Conservation (phyloP, 2,329 filamentous ascomycete species). For the Aspergillus novoparasiticus region DNA sequence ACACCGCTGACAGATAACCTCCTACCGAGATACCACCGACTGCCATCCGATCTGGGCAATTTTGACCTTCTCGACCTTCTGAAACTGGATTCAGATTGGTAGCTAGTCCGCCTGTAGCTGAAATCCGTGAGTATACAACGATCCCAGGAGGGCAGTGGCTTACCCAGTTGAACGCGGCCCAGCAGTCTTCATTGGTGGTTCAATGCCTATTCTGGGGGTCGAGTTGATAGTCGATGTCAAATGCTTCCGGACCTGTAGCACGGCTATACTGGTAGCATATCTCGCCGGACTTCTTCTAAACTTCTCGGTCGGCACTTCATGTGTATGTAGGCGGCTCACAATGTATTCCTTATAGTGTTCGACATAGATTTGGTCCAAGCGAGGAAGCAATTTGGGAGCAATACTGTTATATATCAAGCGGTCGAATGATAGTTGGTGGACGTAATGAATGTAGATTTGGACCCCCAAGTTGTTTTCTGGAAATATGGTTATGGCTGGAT, state of each 20-base stretch:
- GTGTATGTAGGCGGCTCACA: slow-evolving; percentile 44
- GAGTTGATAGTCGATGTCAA: slow-evolving; percentile 50
- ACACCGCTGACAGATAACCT: slow-evolving; percentile 43
- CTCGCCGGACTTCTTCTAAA: slow-evolving; percentile 43
- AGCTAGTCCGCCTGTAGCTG: slow-evolving; percentile 6
- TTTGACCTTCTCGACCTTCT: slow-evolving; percentile 37
- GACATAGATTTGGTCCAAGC: slow-evolving; percentile 46
- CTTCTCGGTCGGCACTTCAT: slow-evolving; percentile 45
- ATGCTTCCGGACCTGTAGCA: slow-evolving; percentile 36
- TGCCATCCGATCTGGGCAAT: slow-evolving; percentile 35
- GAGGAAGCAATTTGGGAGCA: slow-evolving; percentile 36
- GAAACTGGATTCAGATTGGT: slow-evolving; percentile 28
- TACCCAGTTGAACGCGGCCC: slow-evolving; percentile 45
- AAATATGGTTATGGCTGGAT: slow-evolving; percentile 11
- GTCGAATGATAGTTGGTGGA: slow-evolving; percentile 30
- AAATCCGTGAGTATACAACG: not conserved
- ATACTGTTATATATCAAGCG: slow-evolving; percentile 45
- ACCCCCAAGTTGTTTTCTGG: slow-evolving; percentile 13
- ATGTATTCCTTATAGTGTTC: slow-evolving; percentile 48
- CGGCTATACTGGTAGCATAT: slow-evolving; percentile 45
- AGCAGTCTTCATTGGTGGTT: slow-evolving; percentile 43
- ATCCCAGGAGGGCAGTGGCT: slow-evolving; percentile 4
- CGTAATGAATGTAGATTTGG: slow-evolving; percentile 30
- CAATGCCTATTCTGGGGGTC: slow-evolving; percentile 44
- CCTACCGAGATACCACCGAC: slow-evolving; percentile 46